phyloP scores from a whole-genome alignment of 768 basidiomycete genomes.

The Rubroboletus satanas region DNA sequence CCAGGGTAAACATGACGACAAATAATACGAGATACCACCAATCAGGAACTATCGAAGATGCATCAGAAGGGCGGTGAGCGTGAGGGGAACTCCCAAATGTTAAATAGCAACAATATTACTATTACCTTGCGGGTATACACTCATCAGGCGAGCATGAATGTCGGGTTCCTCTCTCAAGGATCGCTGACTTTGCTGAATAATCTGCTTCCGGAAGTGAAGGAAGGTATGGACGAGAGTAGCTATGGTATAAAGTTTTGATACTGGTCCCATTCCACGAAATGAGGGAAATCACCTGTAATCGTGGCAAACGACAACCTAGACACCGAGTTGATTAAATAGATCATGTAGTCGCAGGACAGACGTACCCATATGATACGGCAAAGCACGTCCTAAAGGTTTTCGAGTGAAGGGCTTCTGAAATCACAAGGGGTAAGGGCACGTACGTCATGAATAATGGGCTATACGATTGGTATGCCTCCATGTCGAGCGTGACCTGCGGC shows the following conservation, averaged over 20 bases:
- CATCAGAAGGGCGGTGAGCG: not conserved
- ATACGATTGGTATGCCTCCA: constrained; percentile 50
- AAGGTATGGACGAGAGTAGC: constrained; percentile 32
- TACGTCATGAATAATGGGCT: constrained; percentile 58
- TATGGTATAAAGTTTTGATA: constrained; percentile 1
- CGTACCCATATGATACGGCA: constrained; percentile 32
- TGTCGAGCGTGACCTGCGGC: constrained; percentile 48
- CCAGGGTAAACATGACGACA: constrained; percentile 64
- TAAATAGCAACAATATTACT: constrained; percentile 6
- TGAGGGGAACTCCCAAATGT: not conserved
- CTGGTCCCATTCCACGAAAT: not conserved
- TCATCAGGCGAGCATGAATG: constrained; percentile 82
- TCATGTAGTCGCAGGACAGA: not conserved
- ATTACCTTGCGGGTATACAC: constrained; percentile 50
- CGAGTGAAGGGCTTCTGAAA: constrained; percentile 7
- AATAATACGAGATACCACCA: constrained; percentile 83
- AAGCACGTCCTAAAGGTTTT: constrained; percentile 18
- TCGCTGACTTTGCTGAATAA: constrained; percentile 65
- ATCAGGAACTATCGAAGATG: constrained; percentile 54
- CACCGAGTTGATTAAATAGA: constrained; percentile 35
- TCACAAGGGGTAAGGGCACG: constrained; percentile 1
- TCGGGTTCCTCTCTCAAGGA: constrained; percentile 76
- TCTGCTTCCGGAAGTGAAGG: constrained; percentile 76
- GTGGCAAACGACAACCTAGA: constrained; percentile 77
- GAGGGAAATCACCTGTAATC: constrained; percentile 51